Evolutionary conservation across 2,329 filamentous ascomycete genomes (phyloP).

Genomic region (Colletotrichum tropicicola): DNA sequence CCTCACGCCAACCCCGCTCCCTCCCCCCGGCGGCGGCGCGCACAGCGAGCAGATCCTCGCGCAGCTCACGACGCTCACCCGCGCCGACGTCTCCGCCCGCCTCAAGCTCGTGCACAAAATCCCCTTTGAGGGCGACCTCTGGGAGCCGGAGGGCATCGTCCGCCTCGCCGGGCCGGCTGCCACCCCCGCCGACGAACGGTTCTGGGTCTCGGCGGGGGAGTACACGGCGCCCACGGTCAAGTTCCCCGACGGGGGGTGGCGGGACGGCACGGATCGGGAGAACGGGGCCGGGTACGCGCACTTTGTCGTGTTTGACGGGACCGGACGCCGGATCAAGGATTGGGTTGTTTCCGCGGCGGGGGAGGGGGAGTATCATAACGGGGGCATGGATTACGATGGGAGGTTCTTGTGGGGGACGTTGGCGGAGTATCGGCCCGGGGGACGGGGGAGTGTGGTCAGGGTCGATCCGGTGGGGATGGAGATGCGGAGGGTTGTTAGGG

Average conservation of each 20-base stretch:
- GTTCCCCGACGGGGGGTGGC: constrained; percentile 47
- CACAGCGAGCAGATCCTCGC: constrained; percentile 46
- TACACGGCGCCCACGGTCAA: constrained; percentile 50
- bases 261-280: constrained; percentile 60
- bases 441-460: constrained; percentile 51
- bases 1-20: constrained; percentile 44
- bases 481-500: constrained; percentile 43
- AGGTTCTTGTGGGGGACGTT: constrained; percentile 55
- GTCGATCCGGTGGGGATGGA: constrained; percentile 47
- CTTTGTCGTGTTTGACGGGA: constrained; percentile 52
- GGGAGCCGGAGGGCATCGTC: constrained; percentile 59
- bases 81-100: constrained; percentile 35
- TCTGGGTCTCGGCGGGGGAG: constrained; percentile 54
- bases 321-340: constrained; percentile 52
- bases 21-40: constrained; percentile 42
- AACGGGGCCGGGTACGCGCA: constrained; percentile 54
- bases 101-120: constrained; percentile 54
- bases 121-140: constrained; percentile 53
- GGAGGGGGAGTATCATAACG: constrained; percentile 51
- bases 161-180: constrained; percentile 40
- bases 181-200: constrained; percentile 40
- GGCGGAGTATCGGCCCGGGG: constrained; percentile 57
- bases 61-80: constrained; percentile 44
- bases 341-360: constrained; percentile 50
- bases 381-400: constrained; percentile 59